Conservation (phyloP, 352 stramenopile species). For the Phytophthora sp. region DNA sequence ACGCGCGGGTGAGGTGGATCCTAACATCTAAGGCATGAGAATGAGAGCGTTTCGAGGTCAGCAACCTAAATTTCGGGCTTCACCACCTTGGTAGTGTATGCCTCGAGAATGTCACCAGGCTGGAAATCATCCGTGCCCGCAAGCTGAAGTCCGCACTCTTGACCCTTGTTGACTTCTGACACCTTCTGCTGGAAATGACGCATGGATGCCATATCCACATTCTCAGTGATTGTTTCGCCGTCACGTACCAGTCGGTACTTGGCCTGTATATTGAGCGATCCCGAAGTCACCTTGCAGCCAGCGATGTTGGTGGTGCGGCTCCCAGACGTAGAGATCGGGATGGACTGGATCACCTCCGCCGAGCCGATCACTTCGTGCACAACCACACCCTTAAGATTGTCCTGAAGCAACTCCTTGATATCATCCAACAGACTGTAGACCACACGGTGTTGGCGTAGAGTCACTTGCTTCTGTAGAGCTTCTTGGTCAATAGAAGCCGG, state of each 20-base stretch:
- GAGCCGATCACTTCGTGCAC: conserved; percentile 71
- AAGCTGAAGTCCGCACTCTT: conserved; percentile 98
- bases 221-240: conserved; percentile 90
- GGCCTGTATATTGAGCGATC: conserved; percentile 88
- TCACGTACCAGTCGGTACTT: conserved; percentile 90
- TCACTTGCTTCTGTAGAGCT: conserved; percentile 79
- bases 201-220: conserved; percentile 87
- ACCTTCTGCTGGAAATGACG: conserved; percentile 94
- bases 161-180: conserved; percentile 90
- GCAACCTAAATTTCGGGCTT: conserved; percentile 69
- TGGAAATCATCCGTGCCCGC: conserved; percentile 93
- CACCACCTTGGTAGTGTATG: conserved; percentile 76
- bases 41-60: no score
- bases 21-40: conserved; percentile 26
- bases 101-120: conserved; percentile 95
- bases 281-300: conserved; percentile 95
- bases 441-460: conserved; percentile 76
- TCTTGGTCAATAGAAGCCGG: conserved; percentile 77
- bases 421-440: conserved; percentile 92
- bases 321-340: conserved; percentile 82
- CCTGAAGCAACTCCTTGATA: conserved; percentile 79
- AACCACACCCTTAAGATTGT: conserved; percentile 69
- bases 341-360: conserved; percentile 84
- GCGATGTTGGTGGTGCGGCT: conserved; percentile 94
- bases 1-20: conserved; percentile 5